Evolutionary conservation across 805 yeast genomes (phyloP).

Genomic region (Lachancea meyersii): DNA sequence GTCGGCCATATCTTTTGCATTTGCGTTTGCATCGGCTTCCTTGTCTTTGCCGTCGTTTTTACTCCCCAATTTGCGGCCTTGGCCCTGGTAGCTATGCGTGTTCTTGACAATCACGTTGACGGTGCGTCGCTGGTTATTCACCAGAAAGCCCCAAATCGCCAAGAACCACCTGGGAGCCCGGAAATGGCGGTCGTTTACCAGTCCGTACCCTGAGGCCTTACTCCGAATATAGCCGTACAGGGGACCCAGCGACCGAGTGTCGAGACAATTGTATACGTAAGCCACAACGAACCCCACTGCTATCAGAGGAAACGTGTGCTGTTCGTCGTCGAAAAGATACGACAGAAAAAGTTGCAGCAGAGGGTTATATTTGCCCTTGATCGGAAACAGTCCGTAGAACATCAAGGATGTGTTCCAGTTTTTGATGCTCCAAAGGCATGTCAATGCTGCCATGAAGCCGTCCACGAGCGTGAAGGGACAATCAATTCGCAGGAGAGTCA

Average conservation of each 20-base stretch:
- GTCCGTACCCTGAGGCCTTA: slow-evolving; percentile 8
- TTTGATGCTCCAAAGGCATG: slow-evolving; percentile 57
- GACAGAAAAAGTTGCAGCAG: slow-evolving; percentile 34
- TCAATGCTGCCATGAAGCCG: slow-evolving; percentile 33
- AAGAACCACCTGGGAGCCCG: slow-evolving; percentile 13
- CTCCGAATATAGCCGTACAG: slow-evolving; percentile 32
- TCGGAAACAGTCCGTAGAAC: slow-evolving; percentile 48
- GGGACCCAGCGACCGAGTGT: slow-evolving; percentile 50
- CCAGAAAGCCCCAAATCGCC: slow-evolving; percentile 4
- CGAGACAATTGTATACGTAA: slow-evolving; percentile 56
- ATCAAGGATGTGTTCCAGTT: slow-evolving; percentile 48
- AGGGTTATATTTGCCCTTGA: slow-evolving; percentile 51
- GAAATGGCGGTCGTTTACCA: slow-evolving; percentile 8
- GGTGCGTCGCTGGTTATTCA: neutral
- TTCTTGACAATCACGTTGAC: slow-evolving; percentile 4
- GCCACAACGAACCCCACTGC: slow-evolving; percentile 50
- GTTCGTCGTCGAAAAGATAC: slow-evolving; percentile 39
- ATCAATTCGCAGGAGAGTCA: slow-evolving; percentile 6
- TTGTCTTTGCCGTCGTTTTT: neutral
- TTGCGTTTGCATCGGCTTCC: neutral
- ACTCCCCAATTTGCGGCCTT: slow-evolving; percentile 34
- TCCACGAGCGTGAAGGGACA: slow-evolving; percentile 12
- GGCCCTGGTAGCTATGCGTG: slow-evolving; percentile 19
- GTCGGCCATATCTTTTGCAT: neutral
- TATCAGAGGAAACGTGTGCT: slow-evolving; percentile 40